Conservation (phyloP, 306 rosid species). For the Cyclanthera cordifolia region DNA sequence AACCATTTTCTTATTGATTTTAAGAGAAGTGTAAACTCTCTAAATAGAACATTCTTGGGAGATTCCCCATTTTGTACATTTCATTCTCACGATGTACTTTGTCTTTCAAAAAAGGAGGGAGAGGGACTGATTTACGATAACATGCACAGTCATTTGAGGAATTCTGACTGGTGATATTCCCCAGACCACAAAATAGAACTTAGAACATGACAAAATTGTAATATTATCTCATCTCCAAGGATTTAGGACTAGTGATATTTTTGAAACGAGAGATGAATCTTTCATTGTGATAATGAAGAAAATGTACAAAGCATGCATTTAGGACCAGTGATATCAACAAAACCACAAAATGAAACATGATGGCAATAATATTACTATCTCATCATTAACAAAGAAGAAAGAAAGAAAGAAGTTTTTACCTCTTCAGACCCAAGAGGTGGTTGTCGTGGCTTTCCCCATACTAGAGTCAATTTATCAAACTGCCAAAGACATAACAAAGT, state of each 20-base stretch:
- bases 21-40: too few species aligned
- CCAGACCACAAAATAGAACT: background rate
- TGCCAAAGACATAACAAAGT: conserved; percentile 28
- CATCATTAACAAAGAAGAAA: conserved; percentile 7
- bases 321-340: background rate
- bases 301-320: too few species aligned
- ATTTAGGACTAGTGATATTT: background rate
- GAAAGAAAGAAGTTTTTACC: conserved; percentile 35
- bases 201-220: background rate
- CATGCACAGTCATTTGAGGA: too few species aligned
- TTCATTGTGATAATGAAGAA: too few species aligned
- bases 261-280: too few species aligned
- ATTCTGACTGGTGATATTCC: too few species aligned
- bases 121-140: too few species aligned
- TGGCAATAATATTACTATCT: background rate
- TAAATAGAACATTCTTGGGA: too few species aligned
- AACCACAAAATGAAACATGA: background rate
- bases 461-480: conserved; percentile 59
- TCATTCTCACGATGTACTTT: background rate
- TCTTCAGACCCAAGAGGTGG: conserved; percentile 67
- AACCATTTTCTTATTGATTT: too few species aligned
- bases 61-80: background rate
- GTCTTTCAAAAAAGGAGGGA: background rate
- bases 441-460: conserved; percentile 91
- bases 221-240: background rate